Percentiles rank a stretch among this genome's conserved stretches.
Evolutionary conservation across 495 filamentous ascomycete genomes (phyloP).

Genomic region (Xeromyces bisporus): DNA sequence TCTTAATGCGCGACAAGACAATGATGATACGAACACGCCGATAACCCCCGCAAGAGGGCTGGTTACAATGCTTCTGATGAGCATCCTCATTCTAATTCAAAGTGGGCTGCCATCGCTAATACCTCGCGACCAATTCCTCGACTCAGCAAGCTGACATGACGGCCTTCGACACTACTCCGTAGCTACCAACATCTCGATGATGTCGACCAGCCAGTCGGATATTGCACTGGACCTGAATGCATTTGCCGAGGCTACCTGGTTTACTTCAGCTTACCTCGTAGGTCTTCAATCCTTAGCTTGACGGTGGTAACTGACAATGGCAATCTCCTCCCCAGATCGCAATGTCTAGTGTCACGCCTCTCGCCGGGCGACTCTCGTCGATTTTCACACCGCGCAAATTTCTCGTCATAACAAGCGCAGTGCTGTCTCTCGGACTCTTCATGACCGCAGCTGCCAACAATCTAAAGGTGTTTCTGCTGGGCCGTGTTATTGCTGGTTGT

Average conservation of each 20-base stretch:
- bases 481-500: conserved; percentile 44
- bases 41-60: conserved; percentile 5
- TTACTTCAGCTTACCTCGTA: conserved; percentile 52
- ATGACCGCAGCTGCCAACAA: conserved; percentile 39
- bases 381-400: conserved; percentile 49
- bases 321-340: conserved; percentile 36
- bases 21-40: neutral
- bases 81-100: conserved; percentile 13
- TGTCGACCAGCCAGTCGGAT: conserved; percentile 55
- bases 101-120: conserved; percentile 1
- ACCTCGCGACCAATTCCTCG: too few species aligned
- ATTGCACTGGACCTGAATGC: conserved; percentile 58
- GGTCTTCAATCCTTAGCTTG: too few species aligned
- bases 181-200: conserved; percentile 60
- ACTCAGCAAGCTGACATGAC: neutral
- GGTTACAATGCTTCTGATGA: conserved; percentile 7
- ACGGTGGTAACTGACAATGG: conserved; percentile 4
- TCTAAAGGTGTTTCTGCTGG: conserved; percentile 45
- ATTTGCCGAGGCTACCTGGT: conserved; percentile 55
- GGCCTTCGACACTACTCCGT: conserved; percentile 1
- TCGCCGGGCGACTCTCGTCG: conserved; percentile 47
- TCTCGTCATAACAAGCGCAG: conserved; percentile 35
- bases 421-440: conserved; percentile 44
- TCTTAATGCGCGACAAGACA: conserved; percentile 4
- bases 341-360: conserved; percentile 45